These are phyloP conservation scores for Metschnikowia picachoensis DNA, from an alignment of 805 yeast species.

Conservation along the genomic window DNA sequence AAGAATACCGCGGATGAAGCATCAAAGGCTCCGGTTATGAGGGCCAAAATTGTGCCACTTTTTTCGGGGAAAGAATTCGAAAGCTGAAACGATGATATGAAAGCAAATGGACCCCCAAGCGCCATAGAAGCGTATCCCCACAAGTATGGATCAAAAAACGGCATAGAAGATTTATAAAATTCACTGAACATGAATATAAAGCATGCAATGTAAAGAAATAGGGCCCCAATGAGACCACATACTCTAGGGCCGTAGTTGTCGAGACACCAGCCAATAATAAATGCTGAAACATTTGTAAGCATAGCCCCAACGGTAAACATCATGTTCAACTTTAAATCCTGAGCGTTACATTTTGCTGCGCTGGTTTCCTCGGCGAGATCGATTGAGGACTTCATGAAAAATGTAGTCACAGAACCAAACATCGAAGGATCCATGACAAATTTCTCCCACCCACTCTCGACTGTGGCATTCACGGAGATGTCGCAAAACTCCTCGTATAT, in stretches of 20 bases:
- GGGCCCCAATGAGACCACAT: conserved; percentile 52
- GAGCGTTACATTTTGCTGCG: conserved; percentile 45
- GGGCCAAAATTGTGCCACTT: conserved; percentile 50
- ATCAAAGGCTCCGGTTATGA: conserved; percentile 57
- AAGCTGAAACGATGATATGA: conserved; percentile 53
- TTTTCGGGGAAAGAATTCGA: conserved; percentile 53
- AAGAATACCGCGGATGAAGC: conserved; percentile 55
- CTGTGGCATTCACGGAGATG: conserved; percentile 13
- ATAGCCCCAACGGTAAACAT: conserved; percentile 59
- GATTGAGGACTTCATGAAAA: conserved; percentile 2
- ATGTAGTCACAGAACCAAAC: conserved; percentile 8
- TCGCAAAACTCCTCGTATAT: conserved; percentile 44
- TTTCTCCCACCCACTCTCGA: conserved; percentile 10
- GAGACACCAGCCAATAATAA: conserved; percentile 46
- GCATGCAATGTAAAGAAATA: conserved; percentile 44
- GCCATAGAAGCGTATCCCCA: conserved; percentile 52
- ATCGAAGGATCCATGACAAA: conserved; percentile 12
- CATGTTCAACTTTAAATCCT: conserved; percentile 53
- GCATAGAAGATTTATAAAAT: conserved; percentile 11
- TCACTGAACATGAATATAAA: conserved; percentile 43
- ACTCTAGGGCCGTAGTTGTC: conserved; percentile 50
- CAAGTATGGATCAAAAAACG: conserved; percentile 46
- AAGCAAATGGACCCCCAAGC: conserved; percentile 56
- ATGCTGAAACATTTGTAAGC: conserved; percentile 51
- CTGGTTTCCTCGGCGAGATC: conserved; percentile 18